Evolutionary conservation across 2,329 filamentous ascomycete genomes (phyloP).

Genomic region (Camillea tinctor): DNA sequence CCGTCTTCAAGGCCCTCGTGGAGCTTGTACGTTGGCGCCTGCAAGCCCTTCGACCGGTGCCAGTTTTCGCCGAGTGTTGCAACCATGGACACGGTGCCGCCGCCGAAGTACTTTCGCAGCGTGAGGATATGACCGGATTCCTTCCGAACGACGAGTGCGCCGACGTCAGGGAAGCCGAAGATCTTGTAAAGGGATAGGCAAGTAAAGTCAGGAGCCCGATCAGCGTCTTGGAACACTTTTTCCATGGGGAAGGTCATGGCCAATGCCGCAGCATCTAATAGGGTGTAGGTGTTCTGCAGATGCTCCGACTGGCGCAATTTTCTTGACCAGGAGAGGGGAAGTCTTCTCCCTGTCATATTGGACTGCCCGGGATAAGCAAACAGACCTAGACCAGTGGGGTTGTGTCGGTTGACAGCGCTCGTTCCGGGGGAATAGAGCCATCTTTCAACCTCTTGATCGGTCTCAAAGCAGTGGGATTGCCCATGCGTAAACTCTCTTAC

Average conservation of each 20-base stretch:
- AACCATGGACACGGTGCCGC: conserved; percentile 64
- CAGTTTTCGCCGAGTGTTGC: conserved; percentile 50
- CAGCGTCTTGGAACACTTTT: conserved; percentile 46
- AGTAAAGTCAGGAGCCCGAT: conserved; percentile 58
- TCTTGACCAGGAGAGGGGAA: conserved; percentile 57
- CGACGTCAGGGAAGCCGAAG: conserved; percentile 65
- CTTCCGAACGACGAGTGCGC: conserved; percentile 57
- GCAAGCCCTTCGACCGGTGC: conserved; percentile 52
- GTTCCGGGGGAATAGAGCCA: conserved; percentile 38
- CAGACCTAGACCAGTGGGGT: conserved; percentile 37
- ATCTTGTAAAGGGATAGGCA: conserved; percentile 65
- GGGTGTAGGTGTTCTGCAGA: conserved; percentile 46
- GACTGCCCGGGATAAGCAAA: conserved; percentile 70
- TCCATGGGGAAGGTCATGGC: conserved; percentile 61
- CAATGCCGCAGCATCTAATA: conserved; percentile 63
- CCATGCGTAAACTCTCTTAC: conserved; percentile 61
- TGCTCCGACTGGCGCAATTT: conserved; percentile 33
- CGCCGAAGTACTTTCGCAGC: conserved; percentile 63
- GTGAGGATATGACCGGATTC: conserved; percentile 54
- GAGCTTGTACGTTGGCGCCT: conserved; percentile 41
- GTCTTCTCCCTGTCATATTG: conserved; percentile 65
- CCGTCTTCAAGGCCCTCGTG: conserved; percentile 67
- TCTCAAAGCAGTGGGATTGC: conserved; percentile 57
- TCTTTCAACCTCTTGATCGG: conserved; percentile 50
- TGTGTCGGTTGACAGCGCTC: conserved; percentile 22